A percentile compares a stretch with the other conserved stretches of the same genome.
Evolutionary conservation across 768 basidiomycete species (phyloP).

Genomic region (Termitomyces sp.): DNA sequence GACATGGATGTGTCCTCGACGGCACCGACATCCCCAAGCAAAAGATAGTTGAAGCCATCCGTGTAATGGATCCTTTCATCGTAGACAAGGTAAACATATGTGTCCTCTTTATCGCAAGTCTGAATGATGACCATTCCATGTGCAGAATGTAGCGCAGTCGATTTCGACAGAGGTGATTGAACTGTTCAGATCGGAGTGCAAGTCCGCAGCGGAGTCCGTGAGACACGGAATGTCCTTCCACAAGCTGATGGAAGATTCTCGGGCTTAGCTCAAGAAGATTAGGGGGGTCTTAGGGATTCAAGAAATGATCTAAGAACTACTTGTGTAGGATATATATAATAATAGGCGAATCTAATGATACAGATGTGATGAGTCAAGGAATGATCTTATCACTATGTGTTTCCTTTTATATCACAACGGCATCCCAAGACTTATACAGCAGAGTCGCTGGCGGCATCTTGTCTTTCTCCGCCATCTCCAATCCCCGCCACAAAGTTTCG

Average conservation of each 20-base stretch:
- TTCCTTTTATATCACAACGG: conserved; percentile 6
- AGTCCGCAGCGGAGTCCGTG: background rate
- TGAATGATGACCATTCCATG: background rate
- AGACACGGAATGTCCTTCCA: background rate
- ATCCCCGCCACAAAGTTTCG: conserved; percentile 7
- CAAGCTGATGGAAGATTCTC: background rate
- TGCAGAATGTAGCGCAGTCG: conserved; percentile 2
- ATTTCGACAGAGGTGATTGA: background rate
- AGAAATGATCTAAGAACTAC: no score
- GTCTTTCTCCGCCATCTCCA: conserved; percentile 14
- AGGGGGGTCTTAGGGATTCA: background rate
- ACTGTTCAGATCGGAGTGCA: conserved; percentile 1
- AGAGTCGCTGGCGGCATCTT: conserved; percentile 25
- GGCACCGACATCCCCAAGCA: no score
- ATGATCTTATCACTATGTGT: conserved; percentile 2
- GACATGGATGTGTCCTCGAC: conserved; percentile 1
- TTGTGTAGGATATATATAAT: background rate
- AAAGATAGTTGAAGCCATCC: background rate
- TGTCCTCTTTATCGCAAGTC: background rate
- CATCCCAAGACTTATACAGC: conserved; percentile 9
- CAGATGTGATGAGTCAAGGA: background rate
- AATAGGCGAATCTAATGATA: background rate
- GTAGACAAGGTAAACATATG: background rate
- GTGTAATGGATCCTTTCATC: conserved; percentile 11
- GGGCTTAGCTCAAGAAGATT: background rate